A percentile compares a stretch with the other conserved stretches of the same genome.
phyloP scores from a whole-genome alignment of 345 rosid species.

The Lepidium sativum region DNA sequence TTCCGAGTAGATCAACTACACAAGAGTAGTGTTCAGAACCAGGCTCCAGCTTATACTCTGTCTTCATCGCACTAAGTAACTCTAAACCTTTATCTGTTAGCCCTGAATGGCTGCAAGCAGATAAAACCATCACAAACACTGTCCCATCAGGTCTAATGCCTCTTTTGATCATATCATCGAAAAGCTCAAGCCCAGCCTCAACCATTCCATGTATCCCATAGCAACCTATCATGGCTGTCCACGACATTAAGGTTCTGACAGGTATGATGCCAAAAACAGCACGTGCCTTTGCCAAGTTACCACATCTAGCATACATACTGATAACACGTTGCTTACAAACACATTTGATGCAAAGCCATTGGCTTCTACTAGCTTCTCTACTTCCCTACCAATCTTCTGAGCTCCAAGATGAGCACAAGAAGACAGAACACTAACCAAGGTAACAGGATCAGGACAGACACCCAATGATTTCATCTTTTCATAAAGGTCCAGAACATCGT shows the following conservation, averaged over 20 bases:
- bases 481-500: conserved; percentile 57
- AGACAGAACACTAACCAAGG: conserved; percentile 75
- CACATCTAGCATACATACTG: conserved; percentile 88
- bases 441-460: conserved; percentile 58
- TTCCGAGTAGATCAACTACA: conserved; percentile 77
- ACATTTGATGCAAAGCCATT: conserved; percentile 44
- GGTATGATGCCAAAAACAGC: conserved; percentile 52
- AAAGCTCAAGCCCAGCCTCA: conserved; percentile 47
- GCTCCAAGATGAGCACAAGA: conserved; percentile 87
- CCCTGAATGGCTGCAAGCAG: conserved; percentile 92
- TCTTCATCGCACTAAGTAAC: conserved; percentile 46
- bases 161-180: conserved; percentile 55
- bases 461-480: conserved; percentile 47
- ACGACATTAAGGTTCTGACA: conserved; percentile 60
- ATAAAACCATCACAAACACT: conserved; percentile 74
- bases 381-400: conserved; percentile 45
- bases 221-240: conserved; percentile 84
- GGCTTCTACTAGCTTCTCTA: conserved; percentile 38
- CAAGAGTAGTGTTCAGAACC: conserved; percentile 81
- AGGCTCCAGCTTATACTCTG: conserved; percentile 44
- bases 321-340: conserved; percentile 62
- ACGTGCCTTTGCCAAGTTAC: conserved; percentile 64
- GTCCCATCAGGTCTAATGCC: conserved; percentile 64
- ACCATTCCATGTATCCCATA: conserved; percentile 88
- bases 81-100: conserved; percentile 52